phyloP scores from a whole-genome alignment of 306 rosid species.

The Mimosa pudica region DNA sequence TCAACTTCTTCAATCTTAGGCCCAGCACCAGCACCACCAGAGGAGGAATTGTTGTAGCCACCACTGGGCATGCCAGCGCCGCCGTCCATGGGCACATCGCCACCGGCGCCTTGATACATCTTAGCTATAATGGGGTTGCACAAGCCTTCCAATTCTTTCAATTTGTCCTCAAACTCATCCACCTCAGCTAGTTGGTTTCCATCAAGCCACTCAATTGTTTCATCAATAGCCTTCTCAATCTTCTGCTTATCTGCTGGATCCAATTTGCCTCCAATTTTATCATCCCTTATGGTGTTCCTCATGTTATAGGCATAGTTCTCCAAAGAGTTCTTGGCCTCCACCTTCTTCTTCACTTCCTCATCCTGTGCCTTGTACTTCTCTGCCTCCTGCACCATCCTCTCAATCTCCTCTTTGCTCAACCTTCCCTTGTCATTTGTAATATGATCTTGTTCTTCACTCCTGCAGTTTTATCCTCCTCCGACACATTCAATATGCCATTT shows the following conservation, averaged over 20 bases:
- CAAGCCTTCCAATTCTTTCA: background rate
- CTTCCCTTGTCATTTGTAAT: background rate
- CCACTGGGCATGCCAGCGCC: background rate
- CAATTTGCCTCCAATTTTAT: background rate
- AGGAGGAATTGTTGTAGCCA: background rate
- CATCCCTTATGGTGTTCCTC: background rate
- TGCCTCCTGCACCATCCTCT: slow-evolving; percentile 6
- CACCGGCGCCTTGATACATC: background rate
- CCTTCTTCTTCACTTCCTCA: slow-evolving; percentile 10
- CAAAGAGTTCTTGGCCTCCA: background rate
- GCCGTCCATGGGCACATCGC: no score
- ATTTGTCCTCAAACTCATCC: background rate
- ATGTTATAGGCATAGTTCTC: background rate
- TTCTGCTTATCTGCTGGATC: background rate
- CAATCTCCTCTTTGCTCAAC: background rate
- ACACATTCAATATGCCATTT: background rate
- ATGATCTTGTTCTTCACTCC: background rate
- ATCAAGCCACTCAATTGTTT: background rate
- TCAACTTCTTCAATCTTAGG: background rate
- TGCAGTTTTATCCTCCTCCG: background rate
- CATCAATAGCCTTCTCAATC: background rate
- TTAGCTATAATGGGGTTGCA: background rate
- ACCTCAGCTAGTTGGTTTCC: background rate
- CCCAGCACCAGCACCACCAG: background rate
- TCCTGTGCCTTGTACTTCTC: background rate